Percentiles rank a stretch among this genome's conserved stretches.
Evolutionary conservation across 2,329 filamentous ascomycete species (phyloP).

Genomic region (Dactylellina cionopaga): DNA sequence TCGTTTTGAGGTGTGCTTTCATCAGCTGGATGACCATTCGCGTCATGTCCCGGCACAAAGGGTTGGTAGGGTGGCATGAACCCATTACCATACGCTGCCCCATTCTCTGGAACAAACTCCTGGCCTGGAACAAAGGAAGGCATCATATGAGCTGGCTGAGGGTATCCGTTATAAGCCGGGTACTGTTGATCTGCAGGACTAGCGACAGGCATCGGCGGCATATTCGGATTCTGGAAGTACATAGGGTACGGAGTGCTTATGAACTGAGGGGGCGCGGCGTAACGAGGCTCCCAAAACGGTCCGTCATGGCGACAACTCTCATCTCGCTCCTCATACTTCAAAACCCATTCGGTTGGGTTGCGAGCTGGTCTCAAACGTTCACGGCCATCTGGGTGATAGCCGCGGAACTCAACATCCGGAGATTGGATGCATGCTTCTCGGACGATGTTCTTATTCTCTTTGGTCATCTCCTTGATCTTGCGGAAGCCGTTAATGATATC

Average conservation of each 20-base stretch:
- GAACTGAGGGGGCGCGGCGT: conserved; percentile 60
- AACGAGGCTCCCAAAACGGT: conserved; percentile 63
- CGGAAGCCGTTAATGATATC: conserved; percentile 85
- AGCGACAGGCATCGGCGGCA: conserved; percentile 43
- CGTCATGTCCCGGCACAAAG: conserved; percentile 32
- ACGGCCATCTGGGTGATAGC: conserved; percentile 46
- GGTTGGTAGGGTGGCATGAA: conserved; percentile 45
- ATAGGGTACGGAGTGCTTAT: conserved; percentile 60
- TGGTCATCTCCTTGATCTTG: conserved; percentile 77
- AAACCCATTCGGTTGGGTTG: conserved; percentile 72
- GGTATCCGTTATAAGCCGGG: conserved; percentile 36
- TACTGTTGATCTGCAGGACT: conserved; percentile 41
- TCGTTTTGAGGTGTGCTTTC: conserved; percentile 30
- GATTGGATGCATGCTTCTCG: conserved; percentile 79
- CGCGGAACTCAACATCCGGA: conserved; percentile 73
- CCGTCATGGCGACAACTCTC: conserved; percentile 78
- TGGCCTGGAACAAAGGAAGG: conserved; percentile 44
- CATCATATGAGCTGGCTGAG: conserved; percentile 36
- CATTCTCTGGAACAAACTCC: conserved; percentile 52
- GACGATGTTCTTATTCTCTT: conserved; percentile 74
- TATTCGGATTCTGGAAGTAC: conserved; percentile 58
- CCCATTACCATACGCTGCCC: conserved; percentile 47
- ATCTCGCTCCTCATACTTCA: conserved; percentile 76
- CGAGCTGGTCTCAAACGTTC: conserved; percentile 41
- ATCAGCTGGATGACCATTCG: conserved; percentile 41